Base-by-base conservation (phyloP, 495 filamentous ascomycete species). In the Tuber indicum region DNA sequence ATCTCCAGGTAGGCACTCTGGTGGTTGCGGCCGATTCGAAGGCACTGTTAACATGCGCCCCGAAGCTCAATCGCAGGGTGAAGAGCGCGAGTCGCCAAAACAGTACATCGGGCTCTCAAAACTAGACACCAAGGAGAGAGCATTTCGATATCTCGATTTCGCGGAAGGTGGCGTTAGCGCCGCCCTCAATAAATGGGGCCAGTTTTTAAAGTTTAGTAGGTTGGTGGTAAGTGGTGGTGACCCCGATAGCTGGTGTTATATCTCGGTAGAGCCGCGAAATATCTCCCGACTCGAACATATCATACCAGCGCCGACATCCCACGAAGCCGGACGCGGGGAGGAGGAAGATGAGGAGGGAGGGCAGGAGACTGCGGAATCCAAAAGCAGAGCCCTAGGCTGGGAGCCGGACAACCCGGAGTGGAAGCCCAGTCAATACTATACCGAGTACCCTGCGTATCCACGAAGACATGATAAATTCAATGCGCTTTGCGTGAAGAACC, bases 81-180 rank as follows among this genome's bases (percentile, higher is more conserved):
- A 41, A 41, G 3, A 41, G 39, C 39, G 39, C 4, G 39, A 41
- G 39, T 3, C 9, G 5, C n/a, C 10, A 32, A 32, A 62, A 62
- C 52, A 62, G 21, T 32, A 5, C 23, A 26, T 62, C n/a, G n/a
- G n/a, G 0, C n/a, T 14, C 52, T 32, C 23, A 32, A 62, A 62
- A 62, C 52, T 62, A 62, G n/a, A 62, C n/a, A 16, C 52, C 3
- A 62, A 32, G n/a, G 52, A 32, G 10, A 62, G 16, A 21, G 4
- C 52, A 32, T 62, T 62, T 62, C 52, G 52, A 32, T 62, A 62
- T 62, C 52, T 62, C 52, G 52, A 62, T 62, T 62, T 62, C 52
- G 52, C 52, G 16, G 52, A 62, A 32, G 52, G 52, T 32, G 52
- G 52, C 10, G 12, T n/a, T 26, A 62, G 32, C 2, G 52, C 52